A percentile compares a stretch with the other conserved stretches of the same genome.
These are phyloP conservation scores for Xylaria sp. DNA, from an alignment of 2,329 filamentous ascomycete species.

Conservation along the genomic window DNA sequence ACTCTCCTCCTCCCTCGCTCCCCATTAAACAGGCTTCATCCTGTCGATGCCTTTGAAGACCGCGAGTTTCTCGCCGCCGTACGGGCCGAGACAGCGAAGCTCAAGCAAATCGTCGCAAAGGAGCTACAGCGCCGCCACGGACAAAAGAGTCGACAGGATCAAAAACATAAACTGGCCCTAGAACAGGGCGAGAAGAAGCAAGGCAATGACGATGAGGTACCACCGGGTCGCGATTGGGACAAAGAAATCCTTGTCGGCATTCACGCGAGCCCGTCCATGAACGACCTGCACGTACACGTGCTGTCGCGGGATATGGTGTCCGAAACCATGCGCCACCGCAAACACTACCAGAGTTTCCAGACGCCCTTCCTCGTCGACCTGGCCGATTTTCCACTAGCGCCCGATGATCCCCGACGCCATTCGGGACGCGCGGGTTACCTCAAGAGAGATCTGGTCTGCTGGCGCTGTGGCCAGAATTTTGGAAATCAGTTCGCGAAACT, in stretches of 20 bases:
- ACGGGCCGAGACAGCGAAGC: slow-evolving; percentile 52
- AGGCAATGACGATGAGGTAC: slow-evolving; percentile 46
- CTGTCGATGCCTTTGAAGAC: slow-evolving; percentile 72
- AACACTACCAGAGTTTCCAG: slow-evolving; percentile 89
- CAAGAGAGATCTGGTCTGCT: slow-evolving; percentile 65
- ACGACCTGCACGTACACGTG: slow-evolving; percentile 84
- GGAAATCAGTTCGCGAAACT: slow-evolving; percentile 61
- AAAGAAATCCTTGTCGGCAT: slow-evolving; percentile 71
- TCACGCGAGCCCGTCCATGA: slow-evolving; percentile 87
- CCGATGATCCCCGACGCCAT: slow-evolving; percentile 58
- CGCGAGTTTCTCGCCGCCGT: slow-evolving; percentile 61
- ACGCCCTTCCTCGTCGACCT: slow-evolving; percentile 78
- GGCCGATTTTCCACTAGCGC: slow-evolving; percentile 69
- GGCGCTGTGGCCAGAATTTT: slow-evolving; percentile 75
- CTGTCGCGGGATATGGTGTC: slow-evolving; percentile 75
- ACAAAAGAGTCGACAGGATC: slow-evolving; percentile 56
- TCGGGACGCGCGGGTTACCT: slow-evolving; percentile 55
- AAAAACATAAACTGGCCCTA: slow-evolving; percentile 60
- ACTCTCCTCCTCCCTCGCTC: slow-evolving; percentile 77
- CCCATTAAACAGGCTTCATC: slow-evolving; percentile 58
- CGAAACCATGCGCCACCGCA: slow-evolving; percentile 65
- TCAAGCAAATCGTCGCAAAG: slow-evolving; percentile 61
- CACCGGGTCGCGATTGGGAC: slow-evolving; percentile 71
- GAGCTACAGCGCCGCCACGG: slow-evolving; percentile 71
- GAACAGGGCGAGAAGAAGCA: slow-evolving; percentile 50